These are phyloP conservation scores for Yamadazyma olivae DNA, from an alignment of 805 yeast species.

Conservation along the genomic window DNA sequence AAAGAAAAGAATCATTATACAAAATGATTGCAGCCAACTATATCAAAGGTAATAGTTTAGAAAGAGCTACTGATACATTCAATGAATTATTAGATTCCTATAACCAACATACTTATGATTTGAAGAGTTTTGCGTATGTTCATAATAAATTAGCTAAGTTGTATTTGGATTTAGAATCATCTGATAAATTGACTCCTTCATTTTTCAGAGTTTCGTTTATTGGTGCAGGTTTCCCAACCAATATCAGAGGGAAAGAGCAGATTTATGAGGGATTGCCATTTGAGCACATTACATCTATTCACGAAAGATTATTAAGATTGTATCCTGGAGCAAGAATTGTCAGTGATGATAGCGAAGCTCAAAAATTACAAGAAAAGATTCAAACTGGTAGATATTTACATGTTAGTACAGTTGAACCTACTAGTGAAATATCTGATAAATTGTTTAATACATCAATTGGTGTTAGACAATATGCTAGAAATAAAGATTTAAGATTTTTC, in stretches of 20 bases:
- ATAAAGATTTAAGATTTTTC: slow-evolving; percentile 69
- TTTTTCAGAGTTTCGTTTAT: slow-evolving; percentile 76
- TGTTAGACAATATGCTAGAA: slow-evolving; percentile 70
- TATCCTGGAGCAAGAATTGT: slow-evolving; percentile 82
- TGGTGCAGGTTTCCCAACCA: slow-evolving; percentile 81
- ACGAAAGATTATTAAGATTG: slow-evolving; percentile 65
- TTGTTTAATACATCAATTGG: slow-evolving; percentile 51
- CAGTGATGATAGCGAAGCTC: slow-evolving; percentile 56
- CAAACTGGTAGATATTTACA: slow-evolving; percentile 73
- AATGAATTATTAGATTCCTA: slow-evolving; percentile 76
- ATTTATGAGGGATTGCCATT: slow-evolving; percentile 85
- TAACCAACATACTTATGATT: slow-evolving; percentile 68
- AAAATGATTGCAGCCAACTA: slow-evolving; percentile 70
- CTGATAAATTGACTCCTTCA: slow-evolving; percentile 72
- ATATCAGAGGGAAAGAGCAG: slow-evolving; percentile 71
- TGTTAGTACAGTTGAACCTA: slow-evolving; percentile 71
- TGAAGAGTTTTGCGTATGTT: slow-evolving; percentile 69
- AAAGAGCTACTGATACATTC: slow-evolving; percentile 75
- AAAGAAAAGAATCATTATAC: slow-evolving; percentile 70
- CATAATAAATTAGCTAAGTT: slow-evolving; percentile 65
- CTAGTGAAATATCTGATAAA: slow-evolving; percentile 47
- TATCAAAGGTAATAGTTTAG: slow-evolving; percentile 67
- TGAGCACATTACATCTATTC: slow-evolving; percentile 82
- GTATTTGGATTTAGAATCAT: slow-evolving; percentile 62
- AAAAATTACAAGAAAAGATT: slow-evolving; percentile 43